These are phyloP conservation scores for Globisporangium uncinulatum DNA, from an alignment of 352 stramenopile species.

Conservation along the genomic window DNA sequence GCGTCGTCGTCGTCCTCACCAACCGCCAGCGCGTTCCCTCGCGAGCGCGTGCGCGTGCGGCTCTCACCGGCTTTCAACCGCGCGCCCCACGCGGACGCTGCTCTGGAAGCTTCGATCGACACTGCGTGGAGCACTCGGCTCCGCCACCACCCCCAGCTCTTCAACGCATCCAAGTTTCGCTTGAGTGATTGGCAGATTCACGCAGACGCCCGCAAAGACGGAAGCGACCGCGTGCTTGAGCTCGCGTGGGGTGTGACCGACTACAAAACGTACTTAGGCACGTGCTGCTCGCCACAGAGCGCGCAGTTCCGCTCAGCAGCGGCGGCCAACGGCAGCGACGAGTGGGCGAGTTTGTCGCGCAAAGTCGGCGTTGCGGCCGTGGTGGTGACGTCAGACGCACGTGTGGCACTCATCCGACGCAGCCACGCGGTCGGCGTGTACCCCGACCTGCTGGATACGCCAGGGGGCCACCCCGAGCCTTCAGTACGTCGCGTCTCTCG, in stretches of 20 bases:
- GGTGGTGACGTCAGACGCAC: conserved; percentile 54
- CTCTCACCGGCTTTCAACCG: conserved; percentile 46
- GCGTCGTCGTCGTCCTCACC: neutral
- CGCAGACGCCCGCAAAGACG: conserved; percentile 4
- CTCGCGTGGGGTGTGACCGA: conserved; percentile 50
- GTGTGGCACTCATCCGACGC: conserved; percentile 63
- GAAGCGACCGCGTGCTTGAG: conserved; percentile 9
- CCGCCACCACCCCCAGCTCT: conserved; percentile 34
- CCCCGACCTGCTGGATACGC: conserved; percentile 67
- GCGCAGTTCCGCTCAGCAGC: conserved; percentile 27
- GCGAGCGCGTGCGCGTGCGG: conserved; percentile 32
- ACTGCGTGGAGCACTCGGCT: conserved; percentile 35
- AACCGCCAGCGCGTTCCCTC: conserved; percentile 11
- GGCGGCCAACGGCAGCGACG: neutral
- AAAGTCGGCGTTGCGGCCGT: conserved; percentile 76
- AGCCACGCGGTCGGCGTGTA: conserved; percentile 67
- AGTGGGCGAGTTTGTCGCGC: conserved; percentile 36
- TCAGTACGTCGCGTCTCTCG: conserved; percentile 14
- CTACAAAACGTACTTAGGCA: conserved; percentile 76
- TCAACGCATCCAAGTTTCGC: conserved; percentile 77
- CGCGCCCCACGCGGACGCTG: conserved; percentile 28
- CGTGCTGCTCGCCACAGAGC: conserved; percentile 49
- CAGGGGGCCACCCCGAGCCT: conserved; percentile 74
- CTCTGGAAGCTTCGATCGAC: conserved; percentile 31
- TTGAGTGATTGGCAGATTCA: conserved; percentile 11